Percentiles rank a stretch among this genome's conserved stretches.
phyloP scores from a whole-genome alignment of 768 basidiomycete genomes.

The Podaxis rugospora region DNA sequence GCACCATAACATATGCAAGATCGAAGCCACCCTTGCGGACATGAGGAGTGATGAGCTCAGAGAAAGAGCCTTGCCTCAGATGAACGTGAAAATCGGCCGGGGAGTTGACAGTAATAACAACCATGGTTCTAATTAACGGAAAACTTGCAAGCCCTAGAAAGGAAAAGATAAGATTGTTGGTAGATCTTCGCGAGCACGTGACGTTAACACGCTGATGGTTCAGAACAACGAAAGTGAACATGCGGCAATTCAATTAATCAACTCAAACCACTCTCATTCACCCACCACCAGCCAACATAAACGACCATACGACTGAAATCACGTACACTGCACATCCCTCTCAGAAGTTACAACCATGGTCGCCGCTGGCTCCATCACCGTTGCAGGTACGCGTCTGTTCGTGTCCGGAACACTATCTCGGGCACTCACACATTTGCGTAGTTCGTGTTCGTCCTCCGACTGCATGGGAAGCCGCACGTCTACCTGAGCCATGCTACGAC shows the following conservation, averaged over 20 bases:
- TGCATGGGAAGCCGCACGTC: constrained; percentile 76
- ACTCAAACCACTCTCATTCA: constrained; percentile 13
- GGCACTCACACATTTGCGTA: constrained; percentile 26
- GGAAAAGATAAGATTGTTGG: constrained; percentile 24
- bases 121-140: constrained; percentile 21
- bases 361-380: constrained; percentile 83
- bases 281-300: constrained; percentile 12
- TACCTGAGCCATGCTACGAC: constrained; percentile 73
- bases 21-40: constrained; percentile 85
- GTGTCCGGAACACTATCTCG: constrained; percentile 15
- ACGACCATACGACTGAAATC: background rate
- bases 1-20: constrained; percentile 95
- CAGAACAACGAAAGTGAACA: constrained; percentile 20
- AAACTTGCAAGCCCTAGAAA: background rate
- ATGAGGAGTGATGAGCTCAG: constrained; percentile 83
- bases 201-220: constrained; percentile 33
- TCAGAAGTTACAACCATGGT: constrained; percentile 46
- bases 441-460: constrained; percentile 92
- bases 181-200: constrained; percentile 30
- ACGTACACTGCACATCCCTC: constrained; percentile 2
- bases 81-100: constrained; percentile 97
- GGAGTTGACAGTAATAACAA: constrained; percentile 42
- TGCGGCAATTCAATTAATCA: constrained; percentile 9
- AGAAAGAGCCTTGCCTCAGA: constrained; percentile 82
- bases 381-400: constrained; percentile 54